A percentile compares a stretch with the other conserved stretches of the same genome.
Evolutionary conservation across 805 yeast genomes (phyloP).

Genomic region (Citeromyces matritensis): DNA sequence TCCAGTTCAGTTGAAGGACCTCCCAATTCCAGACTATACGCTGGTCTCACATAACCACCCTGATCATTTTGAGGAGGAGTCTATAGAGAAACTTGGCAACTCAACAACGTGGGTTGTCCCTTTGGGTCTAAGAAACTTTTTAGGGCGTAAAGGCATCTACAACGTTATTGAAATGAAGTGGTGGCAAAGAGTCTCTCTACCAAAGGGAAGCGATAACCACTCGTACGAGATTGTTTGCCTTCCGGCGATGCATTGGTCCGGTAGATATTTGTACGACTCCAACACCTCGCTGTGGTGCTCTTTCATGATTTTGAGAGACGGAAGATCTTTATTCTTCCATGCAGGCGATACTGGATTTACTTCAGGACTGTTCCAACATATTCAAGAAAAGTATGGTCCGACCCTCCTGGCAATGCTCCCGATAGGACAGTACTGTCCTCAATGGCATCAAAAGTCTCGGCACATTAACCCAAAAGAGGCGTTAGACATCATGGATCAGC

Average conservation of each 20-base stretch:
- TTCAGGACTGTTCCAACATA: slow-evolving; percentile 52
- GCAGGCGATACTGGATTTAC: slow-evolving; percentile 94
- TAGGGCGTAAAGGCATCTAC: slow-evolving; percentile 42
- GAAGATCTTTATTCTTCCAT: slow-evolving; percentile 66
- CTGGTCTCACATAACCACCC: slow-evolving; percentile 92
- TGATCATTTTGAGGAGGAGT: slow-evolving; percentile 69
- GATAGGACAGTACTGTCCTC: slow-evolving; percentile 90
- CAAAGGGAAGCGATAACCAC: slow-evolving; percentile 1
- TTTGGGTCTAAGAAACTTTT: slow-evolving; percentile 47
- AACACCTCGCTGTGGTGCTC: slow-evolving; percentile 85
- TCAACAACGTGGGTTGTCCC: slow-evolving; percentile 77
- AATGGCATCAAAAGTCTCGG: slow-evolving; percentile 86
- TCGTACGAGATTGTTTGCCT: slow-evolving; percentile 72
- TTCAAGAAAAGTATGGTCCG: slow-evolving; percentile 51
- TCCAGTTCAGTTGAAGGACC: slow-evolving; percentile 49
- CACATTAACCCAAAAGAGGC: slow-evolving; percentile 80
- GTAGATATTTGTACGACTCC: slow-evolving; percentile 66
- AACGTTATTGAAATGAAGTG: slow-evolving; percentile 72
- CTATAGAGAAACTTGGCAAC: slow-evolving; percentile 43
- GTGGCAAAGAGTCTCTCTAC: slow-evolving; percentile 63
- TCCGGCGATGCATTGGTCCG: slow-evolving; percentile 98
- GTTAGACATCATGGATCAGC: slow-evolving; percentile 44
- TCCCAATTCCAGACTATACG: slow-evolving; percentile 58
- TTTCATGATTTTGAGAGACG: slow-evolving; percentile 51
- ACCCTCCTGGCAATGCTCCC: slow-evolving; percentile 64